Percentiles rank a stretch among this genome's conserved stretches.
phyloP scores from a whole-genome alignment of 176 grass and related monocot genomes.

The bread wheat (Triticum aestivum) region DNA sequence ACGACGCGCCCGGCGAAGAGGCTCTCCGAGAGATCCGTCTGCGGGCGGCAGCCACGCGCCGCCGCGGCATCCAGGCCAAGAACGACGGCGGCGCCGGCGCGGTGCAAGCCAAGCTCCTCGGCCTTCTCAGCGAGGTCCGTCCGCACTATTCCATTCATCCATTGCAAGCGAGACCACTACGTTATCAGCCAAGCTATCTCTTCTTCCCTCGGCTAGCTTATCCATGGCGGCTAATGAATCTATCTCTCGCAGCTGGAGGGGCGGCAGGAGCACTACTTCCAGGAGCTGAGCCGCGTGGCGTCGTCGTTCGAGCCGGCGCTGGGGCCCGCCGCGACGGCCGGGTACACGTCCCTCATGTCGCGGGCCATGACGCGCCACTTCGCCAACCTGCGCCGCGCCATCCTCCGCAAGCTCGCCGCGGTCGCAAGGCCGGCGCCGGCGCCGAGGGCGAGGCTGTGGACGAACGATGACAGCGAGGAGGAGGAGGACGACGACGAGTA shows the following conservation, averaged over 20 bases:
- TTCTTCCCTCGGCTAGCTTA: not conserved
- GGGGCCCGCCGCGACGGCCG: constrained; percentile 52
- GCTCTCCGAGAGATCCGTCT: not conserved
- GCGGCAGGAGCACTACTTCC: constrained; percentile 71
- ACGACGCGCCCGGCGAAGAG: not conserved
- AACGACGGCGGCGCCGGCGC: not conserved
- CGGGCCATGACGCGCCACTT: constrained; percentile 94
- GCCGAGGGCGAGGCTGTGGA: not conserved
- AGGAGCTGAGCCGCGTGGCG: constrained; percentile 61
- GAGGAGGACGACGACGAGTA: not conserved
- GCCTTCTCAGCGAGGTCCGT: constrained; percentile 75
- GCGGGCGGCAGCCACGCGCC: not conserved
- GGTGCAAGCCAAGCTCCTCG: constrained; percentile 66
- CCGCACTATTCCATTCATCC: not conserved
- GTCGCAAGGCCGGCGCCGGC: constrained; percentile 18
- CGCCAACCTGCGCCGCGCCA: constrained; percentile 66
- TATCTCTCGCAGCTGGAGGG: constrained; percentile 62
- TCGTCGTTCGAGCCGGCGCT: constrained; percentile 69
- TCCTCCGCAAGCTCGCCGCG: constrained; percentile 56
- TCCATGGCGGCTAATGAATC: not conserved
- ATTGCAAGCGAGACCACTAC: too few relatives aligned
- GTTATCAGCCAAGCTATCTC: not conserved
- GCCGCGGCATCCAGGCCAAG: constrained; percentile 15
- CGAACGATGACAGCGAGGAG: not conserved
- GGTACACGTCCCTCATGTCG: constrained; percentile 75